Conservation (phyloP, 2,329 filamentous ascomycete species). For the Aspergillus puulaauensis region DNA sequence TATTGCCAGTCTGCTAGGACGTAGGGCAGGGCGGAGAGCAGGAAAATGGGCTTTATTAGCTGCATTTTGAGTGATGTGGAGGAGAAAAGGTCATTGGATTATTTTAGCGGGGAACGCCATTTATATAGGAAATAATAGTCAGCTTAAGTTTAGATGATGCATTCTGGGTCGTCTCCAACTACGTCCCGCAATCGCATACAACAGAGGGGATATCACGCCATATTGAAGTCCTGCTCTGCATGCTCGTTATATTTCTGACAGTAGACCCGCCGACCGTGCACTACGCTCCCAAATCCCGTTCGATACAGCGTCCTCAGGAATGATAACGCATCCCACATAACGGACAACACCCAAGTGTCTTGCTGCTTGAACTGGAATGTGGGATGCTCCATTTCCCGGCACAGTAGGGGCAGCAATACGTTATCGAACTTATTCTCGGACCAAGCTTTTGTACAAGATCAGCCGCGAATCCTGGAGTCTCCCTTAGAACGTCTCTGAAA, state of each 20-base stretch:
- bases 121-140: background rate
- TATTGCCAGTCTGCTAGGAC: constrained; percentile 46
- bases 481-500: constrained; percentile 10
- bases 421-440: background rate
- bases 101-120: background rate
- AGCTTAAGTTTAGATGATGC: background rate
- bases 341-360: background rate
- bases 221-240: background rate
- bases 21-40: constrained; percentile 12
- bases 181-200: background rate
- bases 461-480: constrained; percentile 5
- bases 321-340: background rate
- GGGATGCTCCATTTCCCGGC: background rate
- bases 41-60: background rate
- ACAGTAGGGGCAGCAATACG: constrained; percentile 1
- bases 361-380: background rate
- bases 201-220: background rate
- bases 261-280: too few species aligned
- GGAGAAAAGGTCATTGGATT: background rate
- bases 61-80: background rate
- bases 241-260: background rate
- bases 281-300: too few species aligned
- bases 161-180: background rate
- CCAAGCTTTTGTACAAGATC: constrained; percentile 7
- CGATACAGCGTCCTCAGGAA: background rate